A percentile compares a stretch with the other conserved stretches of the same genome.
These are phyloP conservation scores for Truncatella angustata DNA, from an alignment of 2,329 filamentous ascomycete genomes.

Conservation along the genomic window DNA sequence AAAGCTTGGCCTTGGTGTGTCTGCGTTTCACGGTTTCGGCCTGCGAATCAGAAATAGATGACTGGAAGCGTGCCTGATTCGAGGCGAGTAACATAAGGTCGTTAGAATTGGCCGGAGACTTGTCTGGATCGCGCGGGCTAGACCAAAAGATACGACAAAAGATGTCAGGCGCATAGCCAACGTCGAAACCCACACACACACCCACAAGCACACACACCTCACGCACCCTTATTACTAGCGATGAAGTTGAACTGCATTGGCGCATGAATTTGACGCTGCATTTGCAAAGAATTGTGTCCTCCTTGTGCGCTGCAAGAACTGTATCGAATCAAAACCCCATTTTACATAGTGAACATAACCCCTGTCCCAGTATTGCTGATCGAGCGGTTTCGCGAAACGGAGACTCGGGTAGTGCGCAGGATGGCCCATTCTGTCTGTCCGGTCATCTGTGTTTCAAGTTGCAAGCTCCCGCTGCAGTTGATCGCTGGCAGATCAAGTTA, in stretches of 20 bases:
- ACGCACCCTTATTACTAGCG: no score
- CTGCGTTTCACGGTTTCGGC: constrained; percentile 28
- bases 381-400: not conserved
- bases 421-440: not conserved
- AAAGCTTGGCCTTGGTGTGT: constrained; percentile 22
- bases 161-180: not conserved
- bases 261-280: not conserved
- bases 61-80: constrained; percentile 1
- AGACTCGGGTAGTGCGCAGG: not conserved
- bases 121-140: not conserved
- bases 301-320: not conserved
- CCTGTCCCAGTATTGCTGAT: not conserved
- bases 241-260: no score
- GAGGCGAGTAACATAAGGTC: constrained; percentile 1
- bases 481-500: constrained; percentile 9
- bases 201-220: not conserved
- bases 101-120: not conserved
- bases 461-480: constrained; percentile 11
- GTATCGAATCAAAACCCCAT: not conserved
- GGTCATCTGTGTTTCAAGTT: constrained; percentile 8
- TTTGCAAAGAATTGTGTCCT: not conserved
- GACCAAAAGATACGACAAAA: no score
- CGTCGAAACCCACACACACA: not conserved
- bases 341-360: not conserved
- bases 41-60: constrained; percentile 18